Evolutionary conservation across 2,329 filamentous ascomycete species (phyloP).

Genomic region (Apiospora koreana): DNA sequence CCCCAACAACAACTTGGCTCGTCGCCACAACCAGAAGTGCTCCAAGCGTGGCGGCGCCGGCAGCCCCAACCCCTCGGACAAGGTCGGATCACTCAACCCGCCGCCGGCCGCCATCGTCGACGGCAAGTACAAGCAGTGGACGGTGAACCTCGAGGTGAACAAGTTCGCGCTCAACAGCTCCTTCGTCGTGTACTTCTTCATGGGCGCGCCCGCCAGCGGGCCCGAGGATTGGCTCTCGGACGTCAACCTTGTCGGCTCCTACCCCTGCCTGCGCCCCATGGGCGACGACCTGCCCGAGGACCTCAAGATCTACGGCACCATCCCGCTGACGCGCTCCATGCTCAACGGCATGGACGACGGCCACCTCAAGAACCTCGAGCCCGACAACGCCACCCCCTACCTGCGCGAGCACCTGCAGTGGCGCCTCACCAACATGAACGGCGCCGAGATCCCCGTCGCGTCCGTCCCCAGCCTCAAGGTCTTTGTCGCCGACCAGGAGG

Average conservation of each 20-base stretch:
- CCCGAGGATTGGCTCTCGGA: not conserved
- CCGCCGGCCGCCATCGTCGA: conserved; percentile 1
- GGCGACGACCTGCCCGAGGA: not conserved
- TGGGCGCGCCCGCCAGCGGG: not conserved
- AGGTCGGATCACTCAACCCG: conserved; percentile 3
- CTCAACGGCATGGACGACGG: conserved; percentile 10
- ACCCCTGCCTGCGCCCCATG: conserved; percentile 10
- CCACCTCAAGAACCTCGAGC: conserved; percentile 7
- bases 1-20: conserved; percentile 2
- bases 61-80: not conserved
- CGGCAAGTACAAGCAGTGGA: conserved; percentile 14
- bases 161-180: conserved; percentile 13
- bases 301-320: conserved; percentile 12
- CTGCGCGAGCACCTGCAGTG: conserved; percentile 8
- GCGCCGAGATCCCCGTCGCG: not conserved
- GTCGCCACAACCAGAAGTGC: not conserved
- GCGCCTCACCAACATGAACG: not conserved
- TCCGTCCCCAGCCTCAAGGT: conserved; percentile 6
- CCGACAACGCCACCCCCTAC: conserved; percentile 9
- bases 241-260: conserved; percentile 10
- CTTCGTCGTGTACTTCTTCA: conserved; percentile 11
- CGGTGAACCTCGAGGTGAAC: conserved; percentile 4
- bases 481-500: conserved; percentile 9
- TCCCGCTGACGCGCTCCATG: conserved; percentile 12
- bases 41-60: not conserved